These are phyloP conservation scores for Yamadazyma membranifaciens DNA, from an alignment of 1,139 yeast species.

Conservation along the genomic window DNA sequence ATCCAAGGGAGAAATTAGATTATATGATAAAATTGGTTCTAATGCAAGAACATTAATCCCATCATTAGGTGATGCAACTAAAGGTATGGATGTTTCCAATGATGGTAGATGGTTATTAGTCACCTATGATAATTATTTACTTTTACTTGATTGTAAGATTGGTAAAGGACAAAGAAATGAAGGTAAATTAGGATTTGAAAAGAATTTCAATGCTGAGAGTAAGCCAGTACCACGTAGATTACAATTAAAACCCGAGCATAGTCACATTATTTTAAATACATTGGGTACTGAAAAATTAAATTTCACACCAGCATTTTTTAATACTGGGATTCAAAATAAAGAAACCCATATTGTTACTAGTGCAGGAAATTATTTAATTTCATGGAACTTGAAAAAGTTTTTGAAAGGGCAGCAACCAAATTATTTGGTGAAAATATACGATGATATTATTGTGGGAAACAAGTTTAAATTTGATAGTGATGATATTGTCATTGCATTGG, in stretches of 20 bases:
- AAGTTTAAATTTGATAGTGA: conserved; percentile 74
- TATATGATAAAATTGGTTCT: conserved; percentile 68
- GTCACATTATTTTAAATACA: conserved; percentile 56
- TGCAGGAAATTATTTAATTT: conserved; percentile 75
- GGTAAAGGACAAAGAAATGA: conserved; percentile 57
- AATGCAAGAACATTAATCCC: conserved; percentile 79
- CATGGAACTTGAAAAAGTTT: conserved; percentile 73
- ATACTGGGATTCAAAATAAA: conserved; percentile 58
- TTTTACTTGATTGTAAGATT: conserved; percentile 65
- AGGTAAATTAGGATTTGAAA: conserved; percentile 63
- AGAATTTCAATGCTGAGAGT: conserved; percentile 60
- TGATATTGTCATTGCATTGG: conserved; percentile 67
- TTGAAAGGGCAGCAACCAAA: conserved; percentile 50
- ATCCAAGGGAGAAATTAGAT: conserved; percentile 68
- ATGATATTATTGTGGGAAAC: conserved; percentile 67
- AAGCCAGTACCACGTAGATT: conserved; percentile 72
- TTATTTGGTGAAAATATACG: conserved; percentile 64
- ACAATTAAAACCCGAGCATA: conserved; percentile 69
- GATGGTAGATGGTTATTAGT: conserved; percentile 84
- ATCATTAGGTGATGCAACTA: conserved; percentile 72
- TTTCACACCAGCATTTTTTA: conserved; percentile 76
- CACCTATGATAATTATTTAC: conserved; percentile 68
- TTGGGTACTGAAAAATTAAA: conserved; percentile 47
- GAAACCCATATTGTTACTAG: conserved; percentile 77
- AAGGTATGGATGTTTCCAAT: conserved; percentile 67